Conservation (phyloP, 768 basidiomycete genomes). For the Kondoa subrosea region DNA sequence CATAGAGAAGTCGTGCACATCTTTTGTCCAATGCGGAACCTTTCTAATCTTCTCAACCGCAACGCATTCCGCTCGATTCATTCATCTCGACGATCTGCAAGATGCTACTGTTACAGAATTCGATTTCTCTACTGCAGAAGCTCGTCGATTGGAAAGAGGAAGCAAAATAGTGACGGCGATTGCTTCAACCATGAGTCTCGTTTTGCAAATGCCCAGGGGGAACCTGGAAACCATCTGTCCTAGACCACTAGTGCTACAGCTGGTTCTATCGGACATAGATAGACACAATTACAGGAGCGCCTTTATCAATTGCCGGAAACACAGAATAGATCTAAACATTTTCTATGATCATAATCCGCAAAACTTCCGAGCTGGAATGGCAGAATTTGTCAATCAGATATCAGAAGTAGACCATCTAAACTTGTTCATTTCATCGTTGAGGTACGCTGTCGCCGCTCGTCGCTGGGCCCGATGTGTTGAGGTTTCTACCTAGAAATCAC, state of each 20-base stretch:
- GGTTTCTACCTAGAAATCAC: not conserved
- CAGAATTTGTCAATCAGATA: conserved; percentile 64
- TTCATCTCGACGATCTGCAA: conserved; percentile 38
- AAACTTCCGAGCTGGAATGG: conserved; percentile 47
- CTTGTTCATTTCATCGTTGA: conserved; percentile 68
- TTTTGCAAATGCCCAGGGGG: conserved; percentile 93
- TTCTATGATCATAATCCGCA: conserved; percentile 66
- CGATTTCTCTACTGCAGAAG: conserved; percentile 21
- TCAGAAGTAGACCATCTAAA: conserved; percentile 82
- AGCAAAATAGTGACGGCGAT: conserved; percentile 74
- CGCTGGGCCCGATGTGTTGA: not conserved
- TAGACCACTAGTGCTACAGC: conserved; percentile 70
- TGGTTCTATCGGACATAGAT: conserved; percentile 58
- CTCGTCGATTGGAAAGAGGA: conserved; percentile 69
- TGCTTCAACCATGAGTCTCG: conserved; percentile 69
- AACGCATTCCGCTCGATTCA: conserved; percentile 62
- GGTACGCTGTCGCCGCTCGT: conserved; percentile 45
- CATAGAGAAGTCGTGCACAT: conserved; percentile 38
- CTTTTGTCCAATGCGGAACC: conserved; percentile 50
- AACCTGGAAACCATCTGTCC: conserved; percentile 93
- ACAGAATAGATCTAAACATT: conserved; percentile 75
- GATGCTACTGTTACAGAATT: conserved; percentile 23
- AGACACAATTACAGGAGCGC: conserved; percentile 60
- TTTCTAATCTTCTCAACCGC: conserved; percentile 74
- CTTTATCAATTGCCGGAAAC: conserved; percentile 77